Evolutionary conservation across 1,139 yeast species (phyloP).

Genomic region (Kodamaea arcana): DNA sequence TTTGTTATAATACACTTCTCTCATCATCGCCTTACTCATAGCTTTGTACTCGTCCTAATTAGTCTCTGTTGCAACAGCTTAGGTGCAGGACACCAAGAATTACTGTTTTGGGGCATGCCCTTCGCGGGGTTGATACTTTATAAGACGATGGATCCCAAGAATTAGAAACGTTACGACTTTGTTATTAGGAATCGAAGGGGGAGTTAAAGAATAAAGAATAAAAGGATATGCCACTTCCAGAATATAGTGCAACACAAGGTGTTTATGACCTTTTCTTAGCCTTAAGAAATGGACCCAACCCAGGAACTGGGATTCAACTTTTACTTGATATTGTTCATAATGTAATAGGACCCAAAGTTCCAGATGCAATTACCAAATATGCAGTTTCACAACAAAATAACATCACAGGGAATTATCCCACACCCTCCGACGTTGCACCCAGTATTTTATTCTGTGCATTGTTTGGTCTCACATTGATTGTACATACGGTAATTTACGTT

Average conservation of each 20-base stretch:
- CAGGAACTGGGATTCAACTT: constrained; percentile 46
- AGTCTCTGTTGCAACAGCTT: neutral
- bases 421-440: constrained; percentile 55
- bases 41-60: too few relatives aligned
- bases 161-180: too few relatives aligned
- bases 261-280: constrained; percentile 28
- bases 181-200: too few relatives aligned
- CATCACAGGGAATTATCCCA: constrained; percentile 67
- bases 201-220: too few relatives aligned
- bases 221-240: too few relatives aligned
- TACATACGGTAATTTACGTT: constrained; percentile 48
- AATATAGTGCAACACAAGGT: constrained; percentile 17
- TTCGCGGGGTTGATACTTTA: neutral
- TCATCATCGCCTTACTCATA: too few relatives aligned
- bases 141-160: too few relatives aligned
- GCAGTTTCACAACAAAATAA: constrained; percentile 43
- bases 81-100: neutral
- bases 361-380: constrained; percentile 31
- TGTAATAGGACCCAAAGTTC: constrained; percentile 29
- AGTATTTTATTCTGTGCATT: constrained; percentile 54
- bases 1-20: too few relatives aligned
- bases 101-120: neutral
- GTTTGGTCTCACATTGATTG: constrained; percentile 45
- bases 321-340: constrained; percentile 28
- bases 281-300: constrained; percentile 40